Percentiles rank a stretch among this genome's conserved stretches.
Evolutionary conservation across 1,284 basidiomycete genomes (phyloP).

Genomic region (Rhodotorula sp.): DNA sequence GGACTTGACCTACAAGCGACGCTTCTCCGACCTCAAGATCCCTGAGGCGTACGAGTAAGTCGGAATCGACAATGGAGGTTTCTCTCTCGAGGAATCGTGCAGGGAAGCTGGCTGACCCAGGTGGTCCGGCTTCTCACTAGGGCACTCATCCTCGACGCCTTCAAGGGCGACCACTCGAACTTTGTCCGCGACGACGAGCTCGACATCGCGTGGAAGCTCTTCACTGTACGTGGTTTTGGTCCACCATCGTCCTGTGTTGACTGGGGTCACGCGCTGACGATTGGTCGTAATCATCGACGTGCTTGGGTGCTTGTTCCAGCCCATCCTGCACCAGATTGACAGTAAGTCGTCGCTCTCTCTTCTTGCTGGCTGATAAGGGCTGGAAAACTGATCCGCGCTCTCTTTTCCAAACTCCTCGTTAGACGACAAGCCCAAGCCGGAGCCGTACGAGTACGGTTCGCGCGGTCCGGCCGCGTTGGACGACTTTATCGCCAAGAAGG

Average conservation of each 20-base stretch:
- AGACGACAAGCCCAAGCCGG: constrained; percentile 60
- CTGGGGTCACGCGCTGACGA: too few species aligned
- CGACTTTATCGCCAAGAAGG: constrained; percentile 62
- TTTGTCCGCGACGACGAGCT: constrained; percentile 94
- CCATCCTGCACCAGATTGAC: constrained; percentile 7
- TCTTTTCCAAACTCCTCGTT: background rate
- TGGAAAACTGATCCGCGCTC: background rate
- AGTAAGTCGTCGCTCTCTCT: background rate
- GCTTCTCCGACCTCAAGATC: constrained; percentile 78
- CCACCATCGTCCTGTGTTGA: background rate
- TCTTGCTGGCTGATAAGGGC: background rate
- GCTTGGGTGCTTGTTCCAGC: background rate
- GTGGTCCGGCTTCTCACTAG: constrained; percentile 24
- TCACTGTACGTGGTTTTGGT: background rate
- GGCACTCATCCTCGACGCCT: constrained; percentile 45
- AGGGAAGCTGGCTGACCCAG: too few species aligned
- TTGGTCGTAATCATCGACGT: too few species aligned
- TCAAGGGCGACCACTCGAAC: constrained; percentile 54
- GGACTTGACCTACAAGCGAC: constrained; percentile 93
- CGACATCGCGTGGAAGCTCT: constrained; percentile 84
- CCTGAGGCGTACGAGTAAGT: constrained; percentile 85
- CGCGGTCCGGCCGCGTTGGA: constrained; percentile 85
- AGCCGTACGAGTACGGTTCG: constrained; percentile 83
- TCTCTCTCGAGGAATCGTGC: too few species aligned
- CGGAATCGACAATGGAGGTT: constrained; percentile 17